phyloP scores from a whole-genome alignment of 2,329 filamentous ascomycete genomes.

The Tolypocladium tropicale region DNA sequence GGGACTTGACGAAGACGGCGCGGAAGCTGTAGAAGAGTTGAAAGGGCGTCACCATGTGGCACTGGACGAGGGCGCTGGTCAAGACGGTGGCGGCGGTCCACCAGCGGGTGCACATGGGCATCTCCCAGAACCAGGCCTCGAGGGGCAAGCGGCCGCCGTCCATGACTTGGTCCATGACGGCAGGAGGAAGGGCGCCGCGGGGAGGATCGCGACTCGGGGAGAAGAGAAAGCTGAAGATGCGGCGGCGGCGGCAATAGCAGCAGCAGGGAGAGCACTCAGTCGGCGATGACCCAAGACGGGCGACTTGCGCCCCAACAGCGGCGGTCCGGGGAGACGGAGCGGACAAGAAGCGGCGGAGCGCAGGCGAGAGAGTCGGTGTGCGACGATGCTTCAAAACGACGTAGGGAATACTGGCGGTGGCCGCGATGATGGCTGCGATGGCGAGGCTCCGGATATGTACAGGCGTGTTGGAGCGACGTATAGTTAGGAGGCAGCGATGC shows the following conservation, averaged over 20 bases:
- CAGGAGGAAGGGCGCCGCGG: background rate
- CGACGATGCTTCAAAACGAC: background rate
- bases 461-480: background rate
- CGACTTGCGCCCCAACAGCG: background rate
- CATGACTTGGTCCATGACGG: constrained; percentile 48
- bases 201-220: too few species aligned
- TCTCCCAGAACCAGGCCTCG: constrained; percentile 98
- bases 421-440: background rate
- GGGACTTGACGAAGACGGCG: constrained; percentile 81
- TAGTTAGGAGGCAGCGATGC: background rate
- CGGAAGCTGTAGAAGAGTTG: constrained; percentile 96
- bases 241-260: background rate
- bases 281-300: background rate
- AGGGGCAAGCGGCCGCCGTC: constrained; percentile 63
- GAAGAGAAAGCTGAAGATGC: background rate
- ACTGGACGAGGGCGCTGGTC: constrained; percentile 84
- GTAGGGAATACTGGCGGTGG: background rate
- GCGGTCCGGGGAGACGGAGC: background rate
- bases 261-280: background rate
- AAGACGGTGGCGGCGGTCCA: constrained; percentile 92
- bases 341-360: background rate
- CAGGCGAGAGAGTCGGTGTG: background rate
- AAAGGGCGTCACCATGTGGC: constrained; percentile 82
- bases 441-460: background rate
- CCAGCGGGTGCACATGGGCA: constrained; percentile 90